phyloP scores from a whole-genome alignment of 768 basidiomycete species.

The Mycena indigotica region DNA sequence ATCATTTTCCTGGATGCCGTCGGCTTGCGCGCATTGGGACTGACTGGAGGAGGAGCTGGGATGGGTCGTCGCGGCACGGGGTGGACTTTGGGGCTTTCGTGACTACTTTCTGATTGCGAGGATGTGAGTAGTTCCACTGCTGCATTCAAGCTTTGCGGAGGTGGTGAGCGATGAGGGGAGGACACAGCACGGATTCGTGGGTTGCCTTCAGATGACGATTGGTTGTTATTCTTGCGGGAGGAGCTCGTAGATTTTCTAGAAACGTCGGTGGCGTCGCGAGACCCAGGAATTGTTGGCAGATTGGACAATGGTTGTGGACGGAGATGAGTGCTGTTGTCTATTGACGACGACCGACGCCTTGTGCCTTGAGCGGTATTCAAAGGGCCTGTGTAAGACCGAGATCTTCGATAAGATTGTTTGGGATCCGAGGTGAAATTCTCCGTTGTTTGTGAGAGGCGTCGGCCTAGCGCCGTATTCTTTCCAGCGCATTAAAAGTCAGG shows the following conservation, averaged over 20 bases:
- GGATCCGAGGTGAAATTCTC: constrained; percentile 36
- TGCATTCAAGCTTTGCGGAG: constrained; percentile 72
- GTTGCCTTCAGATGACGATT: constrained; percentile 36
- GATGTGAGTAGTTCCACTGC: constrained; percentile 65
- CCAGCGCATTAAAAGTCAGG: constrained; percentile 2
- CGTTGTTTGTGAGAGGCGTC: constrained; percentile 64
- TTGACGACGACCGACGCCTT: constrained; percentile 34
- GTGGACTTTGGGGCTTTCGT: constrained; percentile 32
- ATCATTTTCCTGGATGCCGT: constrained; percentile 72
- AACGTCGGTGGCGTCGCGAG: constrained; percentile 65
- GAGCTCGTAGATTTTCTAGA: constrained; percentile 44
- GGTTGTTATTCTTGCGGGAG: constrained; percentile 31
- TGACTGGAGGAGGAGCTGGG: constrained; percentile 39
- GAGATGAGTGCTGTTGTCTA: constrained; percentile 24
- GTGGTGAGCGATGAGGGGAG: constrained; percentile 55
- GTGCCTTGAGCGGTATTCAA: constrained; percentile 31
- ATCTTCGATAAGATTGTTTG: constrained; percentile 38
- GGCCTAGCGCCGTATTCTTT: constrained; percentile 73
- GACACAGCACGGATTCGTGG: constrained; percentile 56
- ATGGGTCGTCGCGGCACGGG: constrained; percentile 50
- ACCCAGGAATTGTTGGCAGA: constrained; percentile 68
- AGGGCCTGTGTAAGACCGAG: constrained; percentile 39
- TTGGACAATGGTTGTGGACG: constrained; percentile 44
- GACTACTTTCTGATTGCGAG: constrained; percentile 45
- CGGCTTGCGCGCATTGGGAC: too few species aligned